phyloP scores from a whole-genome alignment of 768 basidiomycete genomes.

The Tylopilus balloui region DNA sequence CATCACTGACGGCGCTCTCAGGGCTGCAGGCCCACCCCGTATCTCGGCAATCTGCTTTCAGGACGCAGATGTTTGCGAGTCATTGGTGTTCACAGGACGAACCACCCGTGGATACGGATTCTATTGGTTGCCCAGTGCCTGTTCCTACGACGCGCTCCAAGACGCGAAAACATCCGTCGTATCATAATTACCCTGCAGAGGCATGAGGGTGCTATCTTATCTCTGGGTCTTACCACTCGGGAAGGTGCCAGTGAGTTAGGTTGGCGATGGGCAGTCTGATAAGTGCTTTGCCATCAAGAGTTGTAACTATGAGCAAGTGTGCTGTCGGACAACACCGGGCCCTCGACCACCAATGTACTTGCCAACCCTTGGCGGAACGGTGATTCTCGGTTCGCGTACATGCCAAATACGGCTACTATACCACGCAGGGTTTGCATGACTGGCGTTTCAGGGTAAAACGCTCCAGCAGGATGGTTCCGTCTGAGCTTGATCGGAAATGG shows the following conservation, averaged over 20 bases:
- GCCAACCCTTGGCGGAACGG: not conserved
- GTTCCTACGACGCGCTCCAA: not conserved
- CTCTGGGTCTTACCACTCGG: not conserved
- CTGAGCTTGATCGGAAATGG: not conserved
- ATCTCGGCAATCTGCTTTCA: not conserved
- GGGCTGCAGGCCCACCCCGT: not conserved
- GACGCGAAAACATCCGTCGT: not conserved
- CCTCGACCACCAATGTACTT: not conserved
- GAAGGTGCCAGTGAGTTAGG: not conserved
- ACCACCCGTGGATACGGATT: slow-evolving; percentile 2
- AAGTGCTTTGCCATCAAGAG: not conserved
- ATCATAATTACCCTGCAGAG: not conserved
- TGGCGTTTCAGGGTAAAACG: slow-evolving; percentile 15
- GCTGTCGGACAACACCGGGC: not conserved
- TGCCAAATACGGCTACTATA: not conserved
- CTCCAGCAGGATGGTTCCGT: not conserved
- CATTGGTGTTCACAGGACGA: not conserved
- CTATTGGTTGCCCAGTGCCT: not conserved
- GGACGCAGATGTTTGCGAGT: not conserved
- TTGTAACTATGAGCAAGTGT: not conserved
- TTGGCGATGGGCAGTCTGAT: not conserved
- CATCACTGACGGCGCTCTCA: slow-evolving; percentile 1
- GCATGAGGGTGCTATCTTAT: slow-evolving; percentile 1
- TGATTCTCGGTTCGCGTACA: not conserved
- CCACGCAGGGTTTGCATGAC: not conserved